These are phyloP conservation scores for Alternaria postmessia DNA, from an alignment of 2,329 filamentous ascomycete genomes.

Conservation along the genomic window DNA sequence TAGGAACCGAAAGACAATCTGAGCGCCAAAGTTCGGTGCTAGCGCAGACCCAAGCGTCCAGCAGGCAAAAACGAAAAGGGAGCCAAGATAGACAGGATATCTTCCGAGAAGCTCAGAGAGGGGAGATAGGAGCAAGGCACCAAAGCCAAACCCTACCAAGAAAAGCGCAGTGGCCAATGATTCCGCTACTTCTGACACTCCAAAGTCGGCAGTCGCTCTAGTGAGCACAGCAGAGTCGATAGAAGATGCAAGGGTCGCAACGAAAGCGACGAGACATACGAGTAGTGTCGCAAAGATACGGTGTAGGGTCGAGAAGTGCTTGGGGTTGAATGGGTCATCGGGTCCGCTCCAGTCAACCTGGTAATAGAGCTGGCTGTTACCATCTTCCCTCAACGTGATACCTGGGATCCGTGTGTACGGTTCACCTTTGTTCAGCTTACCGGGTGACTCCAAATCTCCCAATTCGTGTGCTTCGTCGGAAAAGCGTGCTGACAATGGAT, in stretches of 20 bases:
- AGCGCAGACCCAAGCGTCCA: constrained; percentile 45
- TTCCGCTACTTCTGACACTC: constrained; percentile 54
- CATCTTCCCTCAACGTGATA: constrained; percentile 12
- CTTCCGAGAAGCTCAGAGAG: constrained; percentile 57
- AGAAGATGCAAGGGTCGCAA: constrained; percentile 61
- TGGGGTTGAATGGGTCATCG: constrained; percentile 7
- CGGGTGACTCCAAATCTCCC: background rate
- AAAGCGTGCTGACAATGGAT: background rate
- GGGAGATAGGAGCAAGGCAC: constrained; percentile 51
- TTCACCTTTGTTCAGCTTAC: background rate
- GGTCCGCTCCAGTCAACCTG: constrained; percentile 14
- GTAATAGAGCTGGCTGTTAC: constrained; percentile 8
- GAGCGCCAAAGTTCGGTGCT: constrained; percentile 57
- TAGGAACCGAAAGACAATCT: constrained; percentile 60
- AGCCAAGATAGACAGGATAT: constrained; percentile 49
- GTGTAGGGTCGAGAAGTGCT: constrained; percentile 14
- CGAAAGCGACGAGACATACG: constrained; percentile 54
- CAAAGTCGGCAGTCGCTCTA: constrained; percentile 60
- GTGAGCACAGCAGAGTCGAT: constrained; percentile 61
- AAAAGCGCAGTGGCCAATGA: constrained; percentile 59
- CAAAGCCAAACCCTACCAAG: constrained; percentile 59
- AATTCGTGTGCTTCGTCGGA: background rate
- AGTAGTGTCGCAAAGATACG: constrained; percentile 12
- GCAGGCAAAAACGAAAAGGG: constrained; percentile 38
- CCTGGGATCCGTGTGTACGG: constrained; percentile 10